These are phyloP conservation scores for Melocanna baccifera DNA, from an alignment of 176 grass and related monocot species.

Conservation along the genomic window DNA sequence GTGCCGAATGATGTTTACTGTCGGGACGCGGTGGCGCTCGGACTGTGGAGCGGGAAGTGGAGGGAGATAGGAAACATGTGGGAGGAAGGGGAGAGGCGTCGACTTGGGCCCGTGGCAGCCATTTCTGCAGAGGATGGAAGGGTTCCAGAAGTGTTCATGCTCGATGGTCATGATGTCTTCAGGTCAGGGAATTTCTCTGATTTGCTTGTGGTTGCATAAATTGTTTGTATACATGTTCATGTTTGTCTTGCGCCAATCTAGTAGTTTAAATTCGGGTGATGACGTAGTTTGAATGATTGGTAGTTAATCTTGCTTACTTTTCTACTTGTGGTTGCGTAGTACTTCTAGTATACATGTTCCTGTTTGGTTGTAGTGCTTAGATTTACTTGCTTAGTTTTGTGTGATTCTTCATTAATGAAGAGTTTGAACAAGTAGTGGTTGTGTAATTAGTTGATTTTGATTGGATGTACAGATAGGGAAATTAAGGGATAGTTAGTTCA, in stretches of 20 bases:
- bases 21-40: constrained; percentile 69
- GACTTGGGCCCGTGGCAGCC: constrained; percentile 53
- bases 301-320: background rate
- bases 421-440: background rate
- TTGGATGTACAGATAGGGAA: background rate
- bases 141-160: constrained; percentile 65
- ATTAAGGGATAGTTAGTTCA: constrained; percentile 4
- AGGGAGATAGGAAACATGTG: constrained; percentile 78
- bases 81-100: constrained; percentile 64
- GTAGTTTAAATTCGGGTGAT: background rate
- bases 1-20: constrained; percentile 72
- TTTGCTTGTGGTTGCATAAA: background rate
- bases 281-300: background rate
- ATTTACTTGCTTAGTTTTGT: background rate
- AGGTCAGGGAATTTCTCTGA: constrained; percentile 50
- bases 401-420: background rate
- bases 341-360: background rate
- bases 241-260: background rate
- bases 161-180: constrained; percentile 56
- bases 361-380: constrained; percentile 17
- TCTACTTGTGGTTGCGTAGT: background rate
- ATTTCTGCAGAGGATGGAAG: constrained; percentile 54
- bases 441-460: background rate
- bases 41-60: constrained; percentile 69
- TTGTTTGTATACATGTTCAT: background rate